Evolutionary conservation across 2,329 filamentous ascomycete species (phyloP).

Genomic region (Apiospora phragmitis): DNA sequence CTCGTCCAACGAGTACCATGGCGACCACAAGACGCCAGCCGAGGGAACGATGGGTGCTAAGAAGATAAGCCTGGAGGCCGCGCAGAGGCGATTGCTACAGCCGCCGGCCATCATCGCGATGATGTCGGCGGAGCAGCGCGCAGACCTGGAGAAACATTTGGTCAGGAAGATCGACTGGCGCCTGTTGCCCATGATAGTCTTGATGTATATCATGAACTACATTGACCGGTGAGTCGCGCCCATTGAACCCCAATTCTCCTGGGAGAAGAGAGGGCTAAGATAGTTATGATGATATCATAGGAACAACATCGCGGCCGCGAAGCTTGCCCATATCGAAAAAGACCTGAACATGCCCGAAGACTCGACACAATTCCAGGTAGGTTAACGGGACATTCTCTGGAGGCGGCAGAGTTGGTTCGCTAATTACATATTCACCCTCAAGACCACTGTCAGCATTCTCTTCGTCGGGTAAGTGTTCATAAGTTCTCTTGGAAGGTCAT

Average conservation of each 20-base stretch:
- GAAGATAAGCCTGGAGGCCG: slow-evolving; percentile 12
- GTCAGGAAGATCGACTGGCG: slow-evolving; percentile 65
- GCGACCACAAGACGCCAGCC: slow-evolving; percentile 2
- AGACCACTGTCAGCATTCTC: slow-evolving; percentile 51
- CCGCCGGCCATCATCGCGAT: slow-evolving; percentile 38
- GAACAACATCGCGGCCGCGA: slow-evolving; percentile 58
- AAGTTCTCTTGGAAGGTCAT: not conserved
- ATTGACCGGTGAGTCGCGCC: slow-evolving; percentile 43
- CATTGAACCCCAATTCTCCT: not conserved
- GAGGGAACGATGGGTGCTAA: not conserved
- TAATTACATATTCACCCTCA: slow-evolving; percentile 12
- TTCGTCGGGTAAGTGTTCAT: slow-evolving; percentile 44
- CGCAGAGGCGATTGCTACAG: slow-evolving; percentile 26
- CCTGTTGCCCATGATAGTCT: slow-evolving; percentile 65
- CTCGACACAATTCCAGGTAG: slow-evolving; percentile 37
- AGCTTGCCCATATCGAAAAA: slow-evolving; percentile 47
- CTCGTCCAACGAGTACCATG: slow-evolving; percentile 12
- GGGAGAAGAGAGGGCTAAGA: slow-evolving; percentile 20
- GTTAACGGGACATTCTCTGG: not conserved
- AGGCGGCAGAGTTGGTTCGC: slow-evolving; percentile 10
- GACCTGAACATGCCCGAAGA: slow-evolving; percentile 33
- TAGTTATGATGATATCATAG: slow-evolving; percentile 32
- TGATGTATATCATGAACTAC: slow-evolving; percentile 74
- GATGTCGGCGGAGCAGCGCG: slow-evolving; percentile 52
- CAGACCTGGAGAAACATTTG: slow-evolving; percentile 54